A percentile compares a stretch with the other conserved stretches of the same genome.
phyloP scores from a whole-genome alignment of 106 monocot species.

The Dioscorea alata region DNA sequence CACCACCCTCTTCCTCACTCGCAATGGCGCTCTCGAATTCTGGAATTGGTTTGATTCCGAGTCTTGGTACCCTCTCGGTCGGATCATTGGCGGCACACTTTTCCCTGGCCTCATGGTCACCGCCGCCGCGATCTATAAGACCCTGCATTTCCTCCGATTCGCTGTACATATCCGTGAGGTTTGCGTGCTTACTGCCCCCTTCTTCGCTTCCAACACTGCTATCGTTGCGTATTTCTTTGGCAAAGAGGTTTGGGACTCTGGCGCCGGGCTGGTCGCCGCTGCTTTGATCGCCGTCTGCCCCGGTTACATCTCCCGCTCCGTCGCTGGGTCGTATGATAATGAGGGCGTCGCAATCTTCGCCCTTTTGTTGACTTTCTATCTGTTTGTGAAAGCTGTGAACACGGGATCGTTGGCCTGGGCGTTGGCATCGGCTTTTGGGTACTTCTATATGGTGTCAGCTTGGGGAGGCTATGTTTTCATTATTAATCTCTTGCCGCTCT shows the following conservation, averaged over 20 bases:
- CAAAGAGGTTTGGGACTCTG: constrained; percentile 67
- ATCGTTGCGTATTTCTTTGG: constrained; percentile 70
- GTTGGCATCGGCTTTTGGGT: constrained; percentile 62
- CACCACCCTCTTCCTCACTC: constrained; percentile 64
- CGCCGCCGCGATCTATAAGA: constrained; percentile 45
- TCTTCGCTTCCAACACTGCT: constrained; percentile 76
- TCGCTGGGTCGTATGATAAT: constrained; percentile 73
- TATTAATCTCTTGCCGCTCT: constrained; percentile 62
- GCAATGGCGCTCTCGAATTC: constrained; percentile 62
- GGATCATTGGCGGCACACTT: constrained; percentile 72
- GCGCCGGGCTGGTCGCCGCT: constrained; percentile 64
- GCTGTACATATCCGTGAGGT: constrained; percentile 79
- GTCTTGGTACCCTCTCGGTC: constrained; percentile 79
- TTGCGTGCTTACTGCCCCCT: constrained; percentile 76
- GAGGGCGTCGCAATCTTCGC: constrained; percentile 81
- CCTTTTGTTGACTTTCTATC: constrained; percentile 60
- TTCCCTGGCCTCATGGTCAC: constrained; percentile 82
- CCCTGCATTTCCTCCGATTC: constrained; percentile 43
- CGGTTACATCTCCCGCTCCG: constrained; percentile 73
- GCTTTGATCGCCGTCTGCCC: constrained; percentile 69
- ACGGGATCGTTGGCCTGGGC: constrained; percentile 62
- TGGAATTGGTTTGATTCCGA: constrained; percentile 89
- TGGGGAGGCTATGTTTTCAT: constrained; percentile 87
- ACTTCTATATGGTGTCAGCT: constrained; percentile 85
- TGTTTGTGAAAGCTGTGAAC: constrained; percentile 72